phyloP scores from a whole-genome alignment of 2,329 filamentous ascomycete species.

The Venturia nashicola region DNA sequence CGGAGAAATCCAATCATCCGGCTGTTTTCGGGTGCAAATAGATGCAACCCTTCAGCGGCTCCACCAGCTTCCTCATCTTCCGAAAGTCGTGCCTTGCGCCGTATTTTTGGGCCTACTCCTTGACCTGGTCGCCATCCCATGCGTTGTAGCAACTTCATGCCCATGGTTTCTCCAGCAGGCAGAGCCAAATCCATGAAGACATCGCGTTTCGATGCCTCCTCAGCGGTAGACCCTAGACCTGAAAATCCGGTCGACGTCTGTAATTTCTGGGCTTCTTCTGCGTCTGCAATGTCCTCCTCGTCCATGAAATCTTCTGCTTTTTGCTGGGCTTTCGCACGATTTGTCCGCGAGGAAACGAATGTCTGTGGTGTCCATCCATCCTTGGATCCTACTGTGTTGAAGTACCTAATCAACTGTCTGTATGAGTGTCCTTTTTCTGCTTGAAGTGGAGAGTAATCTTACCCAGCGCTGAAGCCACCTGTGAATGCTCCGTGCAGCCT shows the following conservation, averaged over 20 bases:
- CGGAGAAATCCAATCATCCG: conserved; percentile 52
- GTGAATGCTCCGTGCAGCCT: conserved; percentile 93
- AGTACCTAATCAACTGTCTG: conserved; percentile 51
- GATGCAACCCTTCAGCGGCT: conserved; percentile 41
- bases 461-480: conserved; percentile 93
- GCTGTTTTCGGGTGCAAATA: conserved; percentile 79
- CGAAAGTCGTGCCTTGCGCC: conserved; percentile 58
- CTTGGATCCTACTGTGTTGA: conserved; percentile 95
- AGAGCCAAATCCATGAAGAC: conserved; percentile 61
- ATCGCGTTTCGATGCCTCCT: conserved; percentile 43
- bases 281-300: conserved; percentile 84
- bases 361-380: conserved; percentile 92
- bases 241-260: conserved; percentile 64
- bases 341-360: conserved; percentile 79
- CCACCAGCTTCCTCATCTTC: conserved; percentile 31
- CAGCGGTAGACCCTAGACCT: conserved; percentile 56
- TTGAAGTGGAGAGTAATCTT: conserved; percentile 26
- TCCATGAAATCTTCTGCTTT: conserved; percentile 94
- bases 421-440: conserved; percentile 15
- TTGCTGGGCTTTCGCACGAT: conserved; percentile 54
- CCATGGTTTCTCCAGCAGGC: conserved; percentile 69
- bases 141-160: conserved; percentile 67
- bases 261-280: conserved; percentile 62
- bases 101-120: conserved; percentile 79
- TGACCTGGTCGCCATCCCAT: conserved; percentile 98